Evolutionary conservation across 2,329 filamentous ascomycete genomes (phyloP), one percentile per base, ranked within the genome.

Genomic region (Byssochlamys sp.): DNA sequence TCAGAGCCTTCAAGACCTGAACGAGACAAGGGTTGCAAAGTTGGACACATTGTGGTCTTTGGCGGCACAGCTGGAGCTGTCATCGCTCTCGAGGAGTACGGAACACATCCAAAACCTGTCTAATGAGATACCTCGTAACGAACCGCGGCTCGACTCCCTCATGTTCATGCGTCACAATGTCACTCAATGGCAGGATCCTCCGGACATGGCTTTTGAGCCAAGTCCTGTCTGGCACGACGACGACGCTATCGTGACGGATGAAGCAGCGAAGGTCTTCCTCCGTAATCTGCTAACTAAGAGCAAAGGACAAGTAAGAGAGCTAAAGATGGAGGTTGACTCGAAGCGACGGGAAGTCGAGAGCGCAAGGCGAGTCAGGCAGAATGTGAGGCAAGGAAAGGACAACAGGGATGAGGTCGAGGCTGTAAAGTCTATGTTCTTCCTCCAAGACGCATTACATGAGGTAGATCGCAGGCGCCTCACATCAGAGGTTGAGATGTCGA

Each of bases 211-310:
- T 10, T 99, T 99, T 66, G 94, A 99, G 72, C 88, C 94, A 0
- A 96, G 91, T 70, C 92, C 94, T 0, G 88, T 99, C 28, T 99
- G 95, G 94, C 88, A 96, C 67, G 95, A 99, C 66, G 91, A 96
- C 66, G 89, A 88, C 58, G 76, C 81, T 25, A 95, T 99, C 83
- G 82, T 94, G 5, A 84, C 87, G 0, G 91, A 97, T 71, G 91
- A 96, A 52, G 78, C 83, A 3, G 91, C 92, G 60, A 95, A 94
- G 73, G 81, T 95, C 0, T 99, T 91, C 71, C 75, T 99, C 58
- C 89, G 91, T 59, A 99, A 99, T 68, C 84, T 97, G 10, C 79
- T 99, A 48, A 86, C 86, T 65, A 97, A 96, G 72, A 95, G 90
- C 61, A 97, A 97, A 74, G 77, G 84, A 5, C 88, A 92, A 63